Conservation (phyloP, 2,329 filamentous ascomycete species). For the Stachybotrys chartarum region DNA sequence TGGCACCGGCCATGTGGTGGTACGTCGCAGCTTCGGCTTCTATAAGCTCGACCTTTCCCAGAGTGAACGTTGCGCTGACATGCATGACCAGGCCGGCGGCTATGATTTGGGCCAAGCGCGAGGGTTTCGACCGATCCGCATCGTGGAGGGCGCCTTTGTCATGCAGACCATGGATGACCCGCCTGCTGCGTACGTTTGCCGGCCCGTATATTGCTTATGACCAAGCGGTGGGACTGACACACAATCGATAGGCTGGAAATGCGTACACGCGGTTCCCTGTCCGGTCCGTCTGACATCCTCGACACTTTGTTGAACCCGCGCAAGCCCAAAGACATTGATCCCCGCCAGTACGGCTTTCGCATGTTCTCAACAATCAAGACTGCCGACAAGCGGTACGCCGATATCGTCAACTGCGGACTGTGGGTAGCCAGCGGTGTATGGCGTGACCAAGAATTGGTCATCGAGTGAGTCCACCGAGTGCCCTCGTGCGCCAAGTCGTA, state of each 20-base stretch:
- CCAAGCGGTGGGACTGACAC: neutral
- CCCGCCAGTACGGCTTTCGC: slow-evolving; percentile 38
- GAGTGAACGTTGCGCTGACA: slow-evolving; percentile 12
- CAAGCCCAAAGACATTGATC: slow-evolving; percentile 30
- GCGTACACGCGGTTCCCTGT: slow-evolving; percentile 39
- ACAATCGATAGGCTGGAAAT: slow-evolving; percentile 27
- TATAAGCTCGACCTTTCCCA: neutral
- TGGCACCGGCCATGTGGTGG: slow-evolving; percentile 39
- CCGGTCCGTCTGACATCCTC: slow-evolving; percentile 36
- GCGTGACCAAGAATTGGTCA: slow-evolving; percentile 36
- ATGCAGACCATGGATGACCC: slow-evolving; percentile 38
- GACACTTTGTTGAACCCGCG: slow-evolving; percentile 30
- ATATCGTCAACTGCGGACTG: slow-evolving; percentile 41
- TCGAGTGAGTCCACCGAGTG: slow-evolving; percentile 28
- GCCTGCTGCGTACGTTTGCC: slow-evolving; percentile 32
- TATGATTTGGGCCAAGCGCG: slow-evolving; percentile 34
- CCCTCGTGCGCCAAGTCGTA: neutral
- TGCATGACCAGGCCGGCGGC: slow-evolving; percentile 26
- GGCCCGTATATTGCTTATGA: neutral
- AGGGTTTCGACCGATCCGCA: slow-evolving; percentile 32
- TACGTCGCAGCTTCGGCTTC: slow-evolving; percentile 18
- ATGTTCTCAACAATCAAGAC: slow-evolving; percentile 44
- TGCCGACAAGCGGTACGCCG: slow-evolving; percentile 39
- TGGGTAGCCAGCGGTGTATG: slow-evolving; percentile 44
- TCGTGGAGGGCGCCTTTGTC: slow-evolving; percentile 42